A percentile compares a stretch with the other conserved stretches of the same genome.
Evolutionary conservation across 768 basidiomycete species (phyloP).

Genomic region (Kwoniella europaea): DNA sequence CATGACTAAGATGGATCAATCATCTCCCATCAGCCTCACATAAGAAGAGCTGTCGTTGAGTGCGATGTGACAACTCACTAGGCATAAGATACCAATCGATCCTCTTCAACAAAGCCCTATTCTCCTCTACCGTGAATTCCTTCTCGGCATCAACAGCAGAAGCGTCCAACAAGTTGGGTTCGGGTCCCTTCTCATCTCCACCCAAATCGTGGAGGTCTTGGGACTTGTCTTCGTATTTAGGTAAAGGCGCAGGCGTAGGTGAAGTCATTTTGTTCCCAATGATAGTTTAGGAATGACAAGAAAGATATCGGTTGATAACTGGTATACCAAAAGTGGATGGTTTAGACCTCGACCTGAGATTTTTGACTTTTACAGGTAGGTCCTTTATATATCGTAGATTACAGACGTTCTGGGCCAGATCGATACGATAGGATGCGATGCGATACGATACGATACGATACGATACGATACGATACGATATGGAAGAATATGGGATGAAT

Average conservation of each 20-base stretch:
- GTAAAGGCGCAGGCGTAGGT: not conserved
- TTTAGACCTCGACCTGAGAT: too few species aligned
- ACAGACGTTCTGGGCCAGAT: too few species aligned
- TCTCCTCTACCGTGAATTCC: slow-evolving; percentile 12
- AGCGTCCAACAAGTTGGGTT: not conserved
- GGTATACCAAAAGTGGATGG: too few species aligned
- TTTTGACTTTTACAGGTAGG: too few species aligned
- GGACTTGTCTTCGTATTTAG: slow-evolving; percentile 1
- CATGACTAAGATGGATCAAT: not conserved
- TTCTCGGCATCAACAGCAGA: not conserved
- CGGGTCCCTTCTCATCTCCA: slow-evolving; percentile 2
- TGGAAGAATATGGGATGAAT: not conserved
- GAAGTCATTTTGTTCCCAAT: not conserved
- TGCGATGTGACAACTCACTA: not conserved
- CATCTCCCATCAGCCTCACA: too few species aligned
- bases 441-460: too few species aligned
- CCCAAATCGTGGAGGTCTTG: not conserved
- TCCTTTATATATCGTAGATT: too few species aligned
- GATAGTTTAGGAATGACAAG: too few species aligned
- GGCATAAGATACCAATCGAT: slow-evolving; percentile 8
- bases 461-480: too few species aligned
- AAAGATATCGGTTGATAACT: too few species aligned
- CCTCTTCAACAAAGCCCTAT: not conserved
- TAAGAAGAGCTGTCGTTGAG: too few species aligned
- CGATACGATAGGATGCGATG: not conserved